phyloP scores from a whole-genome alignment of 2,329 filamentous ascomycete species.

The Tricladium varicosporioides region DNA sequence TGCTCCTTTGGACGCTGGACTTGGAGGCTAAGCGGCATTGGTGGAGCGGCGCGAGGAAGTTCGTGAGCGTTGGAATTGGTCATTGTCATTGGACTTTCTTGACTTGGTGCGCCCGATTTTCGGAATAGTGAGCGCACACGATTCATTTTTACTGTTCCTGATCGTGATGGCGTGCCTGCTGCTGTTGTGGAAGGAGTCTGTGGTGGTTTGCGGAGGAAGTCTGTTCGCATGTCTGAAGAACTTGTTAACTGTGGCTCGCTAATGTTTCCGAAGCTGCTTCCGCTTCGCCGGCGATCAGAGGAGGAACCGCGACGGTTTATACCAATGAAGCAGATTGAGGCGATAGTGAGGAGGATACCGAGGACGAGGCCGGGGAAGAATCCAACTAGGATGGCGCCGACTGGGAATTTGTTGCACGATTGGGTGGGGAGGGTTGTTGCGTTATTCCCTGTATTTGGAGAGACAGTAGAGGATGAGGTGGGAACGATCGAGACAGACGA shows the following conservation, averaged over 20 bases:
- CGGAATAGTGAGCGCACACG: constrained; percentile 30
- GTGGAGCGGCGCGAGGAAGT: not conserved
- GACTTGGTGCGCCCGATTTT: constrained; percentile 15
- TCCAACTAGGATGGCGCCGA: constrained; percentile 25
- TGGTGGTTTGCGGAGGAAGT: constrained; percentile 47
- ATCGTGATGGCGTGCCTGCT: constrained; percentile 11
- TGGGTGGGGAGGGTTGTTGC: constrained; percentile 3
- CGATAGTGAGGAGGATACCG: constrained; percentile 43
- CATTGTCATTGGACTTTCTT: not conserved
- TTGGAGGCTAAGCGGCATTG: constrained; percentile 24
- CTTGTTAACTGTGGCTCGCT: constrained; percentile 51
- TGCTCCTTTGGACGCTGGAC: constrained; percentile 13
- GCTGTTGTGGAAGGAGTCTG: constrained; percentile 22
- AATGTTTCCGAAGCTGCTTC: constrained; percentile 46
- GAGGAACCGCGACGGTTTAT: constrained; percentile 16
- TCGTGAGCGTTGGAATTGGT: not conserved
- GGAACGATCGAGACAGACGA: constrained; percentile 25
- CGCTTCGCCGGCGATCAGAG: constrained; percentile 31
- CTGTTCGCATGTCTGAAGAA: constrained; percentile 43
- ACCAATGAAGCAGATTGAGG: constrained; percentile 38
- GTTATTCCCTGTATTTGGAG: constrained; percentile 19
- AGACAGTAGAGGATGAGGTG: constrained; percentile 14
- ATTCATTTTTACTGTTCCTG: constrained; percentile 12
- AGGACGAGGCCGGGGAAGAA: constrained; percentile 45
- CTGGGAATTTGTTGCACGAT: constrained; percentile 28